Percentiles rank a stretch among this genome's conserved stretches.
Evolutionary conservation across 148 eudicot genomes (phyloP).

Genomic region (Vaccinium myrtillus): DNA sequence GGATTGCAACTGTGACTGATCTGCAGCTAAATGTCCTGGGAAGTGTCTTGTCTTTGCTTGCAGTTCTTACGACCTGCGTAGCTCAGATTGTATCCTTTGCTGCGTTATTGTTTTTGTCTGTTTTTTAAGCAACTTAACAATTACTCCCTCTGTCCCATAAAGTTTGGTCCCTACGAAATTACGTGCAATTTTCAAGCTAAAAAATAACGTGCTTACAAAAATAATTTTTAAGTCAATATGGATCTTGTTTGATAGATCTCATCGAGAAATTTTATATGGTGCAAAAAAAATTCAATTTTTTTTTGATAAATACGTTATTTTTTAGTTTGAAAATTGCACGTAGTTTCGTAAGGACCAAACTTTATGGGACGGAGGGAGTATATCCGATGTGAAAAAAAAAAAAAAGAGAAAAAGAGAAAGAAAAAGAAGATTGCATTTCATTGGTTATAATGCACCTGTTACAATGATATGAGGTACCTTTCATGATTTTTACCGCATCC

Average conservation of each 20-base stretch:
- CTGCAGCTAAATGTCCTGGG: conserved; percentile 67
- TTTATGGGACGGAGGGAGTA: too few species aligned
- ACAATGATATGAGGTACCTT: not conserved
- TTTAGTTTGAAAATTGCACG: too few species aligned
- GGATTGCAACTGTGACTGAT: conserved; percentile 77
- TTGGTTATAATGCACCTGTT: not conserved
- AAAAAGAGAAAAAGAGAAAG: not conserved
- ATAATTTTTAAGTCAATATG: too few species aligned
- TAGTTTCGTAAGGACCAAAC: too few species aligned
- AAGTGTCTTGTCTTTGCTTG: conserved; percentile 57
- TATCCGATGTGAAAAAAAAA: not conserved
- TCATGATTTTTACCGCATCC: not conserved
- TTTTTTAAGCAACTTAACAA: not conserved
- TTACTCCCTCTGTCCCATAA: too few species aligned
- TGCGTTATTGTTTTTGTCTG: conserved; percentile 9
- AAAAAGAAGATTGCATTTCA: not conserved
- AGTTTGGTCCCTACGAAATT: too few species aligned
- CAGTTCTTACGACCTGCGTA: conserved; percentile 61
- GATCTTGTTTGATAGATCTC: too few species aligned
- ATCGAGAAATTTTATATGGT: too few species aligned
- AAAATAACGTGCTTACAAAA: too few species aligned
- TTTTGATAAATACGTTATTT: too few species aligned
- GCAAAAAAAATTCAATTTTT: too few species aligned
- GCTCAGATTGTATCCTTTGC: conserved; percentile 69
- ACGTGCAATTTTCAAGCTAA: too few species aligned